phyloP scores from a whole-genome alignment of 768 basidiomycete genomes.

The Suillus bovinus region DNA sequence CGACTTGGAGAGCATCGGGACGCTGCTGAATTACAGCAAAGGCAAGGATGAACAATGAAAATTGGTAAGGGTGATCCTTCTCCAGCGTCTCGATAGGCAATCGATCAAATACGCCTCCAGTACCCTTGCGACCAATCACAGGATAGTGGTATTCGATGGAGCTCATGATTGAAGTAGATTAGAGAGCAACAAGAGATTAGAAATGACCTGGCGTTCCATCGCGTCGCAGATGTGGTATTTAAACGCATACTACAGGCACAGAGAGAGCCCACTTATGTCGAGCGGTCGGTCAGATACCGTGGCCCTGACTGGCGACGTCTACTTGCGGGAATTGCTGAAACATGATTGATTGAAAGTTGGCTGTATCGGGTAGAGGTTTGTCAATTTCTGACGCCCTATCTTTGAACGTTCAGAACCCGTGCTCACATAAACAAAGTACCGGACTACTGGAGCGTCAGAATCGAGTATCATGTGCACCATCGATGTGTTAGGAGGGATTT shows the following conservation, averaged over 20 bases:
- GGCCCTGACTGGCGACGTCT: neutral
- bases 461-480: neutral
- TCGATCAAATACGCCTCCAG: constrained; percentile 20
- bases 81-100: constrained; percentile 23
- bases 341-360: neutral
- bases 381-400: neutral
- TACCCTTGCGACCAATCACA: constrained; percentile 19
- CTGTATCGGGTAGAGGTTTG: neutral
- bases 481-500: neutral
- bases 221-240: neutral
- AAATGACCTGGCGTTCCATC: neutral
- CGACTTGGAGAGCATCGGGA: neutral
- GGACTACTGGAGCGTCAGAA: neutral
- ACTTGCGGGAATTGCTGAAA: neutral
- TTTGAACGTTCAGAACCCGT: neutral
- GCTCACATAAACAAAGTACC: neutral
- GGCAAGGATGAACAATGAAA: constrained; percentile 28
- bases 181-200: neutral
- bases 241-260: neutral
- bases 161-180: neutral
- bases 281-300: neutral
- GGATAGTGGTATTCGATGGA: constrained; percentile 18
- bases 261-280: neutral
- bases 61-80: constrained; percentile 23
- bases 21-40: constrained; percentile 18